Evolutionary conservation across 345 rosid species (phyloP), one percentile per base, ranked within the genome.

Genomic region (Raphanus raphanistrum): DNA sequence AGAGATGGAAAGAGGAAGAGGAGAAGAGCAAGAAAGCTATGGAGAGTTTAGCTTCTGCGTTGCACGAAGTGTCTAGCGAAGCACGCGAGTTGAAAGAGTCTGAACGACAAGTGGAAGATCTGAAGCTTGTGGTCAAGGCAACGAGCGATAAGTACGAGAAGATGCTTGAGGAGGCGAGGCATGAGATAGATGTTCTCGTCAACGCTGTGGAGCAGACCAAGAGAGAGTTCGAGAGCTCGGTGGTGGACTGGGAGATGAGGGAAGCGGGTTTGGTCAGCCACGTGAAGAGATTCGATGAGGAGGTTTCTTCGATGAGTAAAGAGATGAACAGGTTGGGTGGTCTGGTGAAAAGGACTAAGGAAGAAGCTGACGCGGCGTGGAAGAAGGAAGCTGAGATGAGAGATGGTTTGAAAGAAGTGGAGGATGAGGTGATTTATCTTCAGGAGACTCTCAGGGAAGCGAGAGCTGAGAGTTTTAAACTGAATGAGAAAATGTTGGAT

Each of bases 11-110:
- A 80, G 89, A 88, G 10, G 97, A 92, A 86, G 99, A 92, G 77
- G 96, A 88, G 81, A 95, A 88, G 89, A 88, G 92, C 88, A 92
- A 92, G 86, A 90, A 90, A 85, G 98, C 96, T 55, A 91, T 88
- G 90, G 97, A 92, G 81, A 95, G 94, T 77, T 87, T 95, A 80
- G 94, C 99, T 73, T 88, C 93, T 9, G 97, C 99, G 36, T 88
- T 95, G 38, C 97, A 90, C 66, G 96, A 92, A 85, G 94, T 90
- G 63, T 88, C 98, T 13, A 82, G 87, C 41, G 99, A 95, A 87
- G 95, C 96, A 54, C 86, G 97, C 66, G 96, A 91, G 68, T 75
- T 91, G 9, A 92, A 89, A 86, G 21, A 21, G 1, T 21, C 21
- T 21, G 21, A 21, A 21, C 21, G 21, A 1, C 21, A 21, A 21